Evolutionary conservation across 176 grass and related monocot species (phyloP).

Genomic region (Urochloa ruziziensis): DNA sequence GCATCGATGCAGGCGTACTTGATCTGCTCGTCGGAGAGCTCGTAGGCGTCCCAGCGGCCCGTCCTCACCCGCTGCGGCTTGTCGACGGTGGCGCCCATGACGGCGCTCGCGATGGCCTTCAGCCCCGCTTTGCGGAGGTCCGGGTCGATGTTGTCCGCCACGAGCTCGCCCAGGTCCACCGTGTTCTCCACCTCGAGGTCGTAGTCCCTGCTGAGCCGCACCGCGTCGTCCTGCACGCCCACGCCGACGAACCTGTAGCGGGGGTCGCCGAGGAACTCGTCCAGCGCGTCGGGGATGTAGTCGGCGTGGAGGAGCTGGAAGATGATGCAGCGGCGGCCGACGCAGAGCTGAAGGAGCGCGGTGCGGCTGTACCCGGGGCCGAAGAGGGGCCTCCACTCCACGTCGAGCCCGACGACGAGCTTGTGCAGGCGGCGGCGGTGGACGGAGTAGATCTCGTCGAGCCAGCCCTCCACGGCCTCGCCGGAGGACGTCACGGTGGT

Average conservation of each 20-base stretch:
- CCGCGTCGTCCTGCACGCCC: not conserved
- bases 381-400: constrained; percentile 11
- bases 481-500: constrained; percentile 42
- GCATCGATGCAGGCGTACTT: constrained; percentile 50
- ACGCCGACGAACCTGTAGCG: not conserved
- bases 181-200: not conserved
- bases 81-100: constrained; percentile 21
- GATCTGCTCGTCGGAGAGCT: constrained; percentile 38
- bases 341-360: constrained; percentile 14
- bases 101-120: constrained; percentile 3
- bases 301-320: constrained; percentile 15
- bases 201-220: constrained; percentile 17
- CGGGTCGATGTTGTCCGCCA: not conserved
- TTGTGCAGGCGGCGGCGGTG: constrained; percentile 12
- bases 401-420: constrained; percentile 16
- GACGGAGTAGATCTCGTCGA: not conserved
- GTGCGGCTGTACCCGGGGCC: not conserved
- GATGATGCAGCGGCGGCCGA: not conserved
- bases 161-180: constrained; percentile 27
- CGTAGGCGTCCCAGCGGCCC: constrained; percentile 20
- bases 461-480: constrained; percentile 1
- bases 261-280: not conserved
- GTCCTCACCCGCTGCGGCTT: constrained; percentile 31
- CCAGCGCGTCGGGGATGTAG: not conserved
- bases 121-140: constrained; percentile 34